Evolutionary conservation across 768 basidiomycete genomes (phyloP), one percentile per base, ranked within the genome.

Genomic region (Lyophyllum shimeji): DNA sequence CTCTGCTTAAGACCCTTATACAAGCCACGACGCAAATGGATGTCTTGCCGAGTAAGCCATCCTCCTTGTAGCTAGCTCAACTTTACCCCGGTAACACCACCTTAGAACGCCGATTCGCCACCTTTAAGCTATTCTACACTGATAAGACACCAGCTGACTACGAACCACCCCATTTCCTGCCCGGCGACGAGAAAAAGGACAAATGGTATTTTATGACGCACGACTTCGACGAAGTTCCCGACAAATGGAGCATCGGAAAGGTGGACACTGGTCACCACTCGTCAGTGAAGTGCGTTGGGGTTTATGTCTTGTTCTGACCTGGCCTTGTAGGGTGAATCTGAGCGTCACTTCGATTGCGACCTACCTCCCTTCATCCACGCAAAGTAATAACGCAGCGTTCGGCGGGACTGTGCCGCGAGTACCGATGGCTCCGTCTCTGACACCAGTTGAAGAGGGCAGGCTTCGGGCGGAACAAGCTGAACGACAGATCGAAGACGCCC

Each of bases 151-250:
- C 93, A 0, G 73, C 77, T 8, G 86, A 93, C 49, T 95, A 95
- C 63, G 89, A 95, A 66, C 93, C 93, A 5, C 89, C 89, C 0
- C 75, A 86, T 67, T 94, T 94, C 64, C 79, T 81, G 54, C 71
- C 87, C 4, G 90, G 85, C 0, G 90, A 94, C 63, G 71, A 73
- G 5, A 76, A 85, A n/a, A 82, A 80, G 58, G 85, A 92, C 66
- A 88, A 76, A 55, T 92, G 88, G 84, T 89, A 82, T 64, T 89
- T 94, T 65, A 85, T 87, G 64, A 94, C 92, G 0, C 93, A 92
- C 64, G 78, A 80, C 61, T 64, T 81, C 24, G 77, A 80, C 29
- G 92, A 94, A 71, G 73, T 81, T 5, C 93, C 93, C 1, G 90
- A 93, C 61, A 83, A 81, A 56, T 86, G 81, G 67, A 84, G 74